phyloP scores from a whole-genome alignment of 148 eudicot species.

The Nepenthes gracilis region DNA sequence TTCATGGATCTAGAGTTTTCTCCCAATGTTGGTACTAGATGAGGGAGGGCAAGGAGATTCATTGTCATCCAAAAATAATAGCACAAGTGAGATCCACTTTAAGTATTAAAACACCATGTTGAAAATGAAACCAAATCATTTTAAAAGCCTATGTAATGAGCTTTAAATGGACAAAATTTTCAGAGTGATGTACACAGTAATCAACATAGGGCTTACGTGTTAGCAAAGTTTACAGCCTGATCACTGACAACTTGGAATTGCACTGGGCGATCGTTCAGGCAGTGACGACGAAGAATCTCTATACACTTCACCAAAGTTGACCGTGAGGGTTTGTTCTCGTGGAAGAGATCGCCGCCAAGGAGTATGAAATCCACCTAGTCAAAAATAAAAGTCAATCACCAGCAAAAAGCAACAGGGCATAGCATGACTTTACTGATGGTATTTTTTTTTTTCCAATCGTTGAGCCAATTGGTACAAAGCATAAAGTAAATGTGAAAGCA shows the following conservation, averaged over 20 bases:
- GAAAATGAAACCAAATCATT: too few species aligned
- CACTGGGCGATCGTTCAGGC: conserved; percentile 89
- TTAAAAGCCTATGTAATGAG: neutral
- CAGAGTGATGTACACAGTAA: neutral
- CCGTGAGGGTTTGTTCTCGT: conserved; percentile 96
- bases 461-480: too few species aligned
- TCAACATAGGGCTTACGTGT: conserved; percentile 32
- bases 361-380: conserved; percentile 86
- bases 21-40: too few species aligned
- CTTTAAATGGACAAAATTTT: neutral
- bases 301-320: conserved; percentile 80
- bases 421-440: too few species aligned
- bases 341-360: conserved; percentile 98
- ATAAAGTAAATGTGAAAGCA: too few species aligned
- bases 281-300: conserved; percentile 89
- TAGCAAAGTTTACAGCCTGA: conserved; percentile 91
- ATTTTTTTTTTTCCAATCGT: too few species aligned
- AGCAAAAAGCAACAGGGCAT: too few species aligned
- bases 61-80: too few species aligned
- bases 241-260: conserved; percentile 99
- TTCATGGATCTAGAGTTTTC: too few species aligned
- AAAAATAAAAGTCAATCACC: neutral
- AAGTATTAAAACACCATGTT: too few species aligned
- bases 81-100: too few species aligned
- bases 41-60: too few species aligned